These are phyloP conservation scores for Trametes meyenii DNA, from an alignment of 768 basidiomycete species.

Conservation along the genomic window DNA sequence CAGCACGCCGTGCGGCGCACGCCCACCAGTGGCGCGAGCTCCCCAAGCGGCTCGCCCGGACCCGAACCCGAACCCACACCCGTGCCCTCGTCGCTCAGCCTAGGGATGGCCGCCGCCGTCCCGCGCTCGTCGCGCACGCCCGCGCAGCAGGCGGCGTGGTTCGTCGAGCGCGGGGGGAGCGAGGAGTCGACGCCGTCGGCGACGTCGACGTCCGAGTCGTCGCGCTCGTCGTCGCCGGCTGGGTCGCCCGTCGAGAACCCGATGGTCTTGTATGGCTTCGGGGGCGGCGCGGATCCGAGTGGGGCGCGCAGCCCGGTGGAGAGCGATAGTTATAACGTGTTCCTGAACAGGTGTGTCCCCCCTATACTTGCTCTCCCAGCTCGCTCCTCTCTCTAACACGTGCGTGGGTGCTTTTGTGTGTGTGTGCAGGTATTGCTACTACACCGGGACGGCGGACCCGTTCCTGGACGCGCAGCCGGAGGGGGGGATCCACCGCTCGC, in stretches of 20 bases:
- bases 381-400: conserved; percentile 13
- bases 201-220: conserved; percentile 46
- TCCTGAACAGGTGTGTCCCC: conserved; percentile 61
- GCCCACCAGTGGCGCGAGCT: conserved; percentile 48
- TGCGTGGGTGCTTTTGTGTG: background rate
- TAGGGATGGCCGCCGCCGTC: background rate
- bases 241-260: conserved; percentile 45
- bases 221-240: conserved; percentile 40
- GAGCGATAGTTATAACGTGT: conserved; percentile 52
- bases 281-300: conserved; percentile 11
- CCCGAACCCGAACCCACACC: too few species aligned
- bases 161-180: conserved; percentile 31
- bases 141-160: conserved; percentile 18
- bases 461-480: conserved; percentile 35
- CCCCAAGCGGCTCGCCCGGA: background rate
- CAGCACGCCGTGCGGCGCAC: conserved; percentile 42
- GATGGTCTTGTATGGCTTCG: conserved; percentile 11
- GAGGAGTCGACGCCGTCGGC: conserved; percentile 52
- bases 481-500: conserved; percentile 39
- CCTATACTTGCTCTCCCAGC: conserved; percentile 4
- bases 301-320: conserved; percentile 24
- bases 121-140: conserved; percentile 5
- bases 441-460: conserved; percentile 56
- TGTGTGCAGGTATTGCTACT: conserved; percentile 74
- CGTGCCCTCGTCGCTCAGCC: background rate